These are phyloP conservation scores for Colletotrichum kahawae DNA, from an alignment of 2,329 filamentous ascomycete genomes.

Conservation along the genomic window DNA sequence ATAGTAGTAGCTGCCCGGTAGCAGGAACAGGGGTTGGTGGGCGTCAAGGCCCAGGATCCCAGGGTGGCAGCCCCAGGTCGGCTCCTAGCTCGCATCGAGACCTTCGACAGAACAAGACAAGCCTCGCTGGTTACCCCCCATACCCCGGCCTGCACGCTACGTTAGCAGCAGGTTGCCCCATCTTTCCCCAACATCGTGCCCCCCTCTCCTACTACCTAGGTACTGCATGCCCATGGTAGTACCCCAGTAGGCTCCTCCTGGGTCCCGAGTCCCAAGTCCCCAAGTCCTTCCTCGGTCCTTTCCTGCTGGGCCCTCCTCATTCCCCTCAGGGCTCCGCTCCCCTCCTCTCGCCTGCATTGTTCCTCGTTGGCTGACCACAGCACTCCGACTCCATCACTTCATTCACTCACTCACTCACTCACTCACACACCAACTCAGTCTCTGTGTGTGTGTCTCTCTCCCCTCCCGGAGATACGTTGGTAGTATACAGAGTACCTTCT, in stretches of 20 bases:
- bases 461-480: background rate
- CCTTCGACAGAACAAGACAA: constrained; percentile 14
- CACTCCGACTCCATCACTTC: background rate
- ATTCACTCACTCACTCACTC: background rate
- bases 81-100: constrained; percentile 9
- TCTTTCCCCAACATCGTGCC: constrained; percentile 22
- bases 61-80: background rate
- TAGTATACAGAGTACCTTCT: background rate
- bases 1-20: background rate
- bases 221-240: too few relatives aligned
- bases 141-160: constrained; percentile 17
- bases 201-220: background rate
- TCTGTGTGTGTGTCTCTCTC: background rate
- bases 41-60: constrained; percentile 2
- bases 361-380: background rate
- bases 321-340: background rate
- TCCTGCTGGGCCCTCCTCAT: constrained; percentile 9
- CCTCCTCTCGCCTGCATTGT: background rate
- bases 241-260: background rate
- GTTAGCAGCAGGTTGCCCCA: constrained; percentile 13
- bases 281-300: background rate
- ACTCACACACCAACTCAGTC: background rate
- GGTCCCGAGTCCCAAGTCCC: background rate
- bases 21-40: background rate
- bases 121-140: background rate